A percentile compares a stretch with the other conserved stretches of the same genome.
phyloP scores from a whole-genome alignment of 2,329 filamentous ascomycete genomes.

The Colletotrichum theobromicola region DNA sequence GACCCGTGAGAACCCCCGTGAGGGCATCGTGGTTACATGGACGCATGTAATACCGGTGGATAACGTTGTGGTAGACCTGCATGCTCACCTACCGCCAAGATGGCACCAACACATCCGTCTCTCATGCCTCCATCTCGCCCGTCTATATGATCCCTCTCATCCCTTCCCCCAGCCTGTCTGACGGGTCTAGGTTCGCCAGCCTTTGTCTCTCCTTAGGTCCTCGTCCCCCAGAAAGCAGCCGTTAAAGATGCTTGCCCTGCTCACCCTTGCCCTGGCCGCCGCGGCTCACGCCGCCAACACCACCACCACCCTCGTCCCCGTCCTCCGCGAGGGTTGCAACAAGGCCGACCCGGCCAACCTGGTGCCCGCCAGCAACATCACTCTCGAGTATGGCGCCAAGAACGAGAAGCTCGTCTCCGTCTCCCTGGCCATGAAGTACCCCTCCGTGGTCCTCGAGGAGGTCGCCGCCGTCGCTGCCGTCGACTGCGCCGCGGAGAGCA shows the following conservation, averaged over 20 bases:
- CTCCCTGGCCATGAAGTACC: slow-evolving; percentile 50
- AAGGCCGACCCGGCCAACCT: slow-evolving; percentile 8
- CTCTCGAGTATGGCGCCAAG: slow-evolving; percentile 28
- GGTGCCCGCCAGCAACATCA: slow-evolving; percentile 42
- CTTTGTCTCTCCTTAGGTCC: background rate
- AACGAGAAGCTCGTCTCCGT: slow-evolving; percentile 58
- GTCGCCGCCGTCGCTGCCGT: slow-evolving; percentile 57
- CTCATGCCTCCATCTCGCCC: background rate
- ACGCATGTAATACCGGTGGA: background rate
- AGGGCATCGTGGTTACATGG: slow-evolving; percentile 2
- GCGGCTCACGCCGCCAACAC: slow-evolving; percentile 8
- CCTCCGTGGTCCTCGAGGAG: slow-evolving; percentile 27
- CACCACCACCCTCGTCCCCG: background rate
- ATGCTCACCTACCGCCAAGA: background rate
- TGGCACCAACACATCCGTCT: background rate
- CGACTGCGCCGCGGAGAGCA: slow-evolving; percentile 59
- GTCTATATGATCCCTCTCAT: background rate
- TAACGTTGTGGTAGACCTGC: background rate
- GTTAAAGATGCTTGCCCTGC: slow-evolving; percentile 9
- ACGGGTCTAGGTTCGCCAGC: background rate
- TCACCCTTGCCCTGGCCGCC: slow-evolving; percentile 11
- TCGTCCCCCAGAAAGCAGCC: background rate
- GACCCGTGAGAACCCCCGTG: background rate
- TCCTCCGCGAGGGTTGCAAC: background rate
- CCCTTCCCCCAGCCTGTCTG: background rate